Conservation (phyloP, 139 green algal species). For the Chlamydomonas sphaeroides region DNA sequence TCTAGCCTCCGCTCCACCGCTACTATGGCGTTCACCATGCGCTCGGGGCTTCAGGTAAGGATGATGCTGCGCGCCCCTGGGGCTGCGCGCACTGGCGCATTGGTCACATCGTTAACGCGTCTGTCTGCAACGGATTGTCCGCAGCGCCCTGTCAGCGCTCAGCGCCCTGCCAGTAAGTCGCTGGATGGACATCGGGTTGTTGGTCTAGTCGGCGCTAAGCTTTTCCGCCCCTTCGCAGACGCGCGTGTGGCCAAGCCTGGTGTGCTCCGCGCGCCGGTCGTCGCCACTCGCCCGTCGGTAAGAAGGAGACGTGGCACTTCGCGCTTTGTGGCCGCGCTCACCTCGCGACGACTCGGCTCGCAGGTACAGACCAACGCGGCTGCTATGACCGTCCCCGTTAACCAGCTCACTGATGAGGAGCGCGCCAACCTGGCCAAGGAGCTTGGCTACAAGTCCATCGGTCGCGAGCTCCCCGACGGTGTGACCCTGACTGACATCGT, state of each 20-base stretch:
- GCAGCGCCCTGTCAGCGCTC: not conserved
- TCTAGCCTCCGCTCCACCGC: too few relatives aligned
- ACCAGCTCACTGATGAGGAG: constrained; percentile 50
- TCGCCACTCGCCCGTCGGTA: constrained; percentile 30
- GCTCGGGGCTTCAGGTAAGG: too few relatives aligned
- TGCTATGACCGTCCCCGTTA: constrained; percentile 20
- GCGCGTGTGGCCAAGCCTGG: constrained; percentile 29
- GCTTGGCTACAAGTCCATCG: constrained; percentile 87
- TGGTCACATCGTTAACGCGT: constrained; percentile 44
- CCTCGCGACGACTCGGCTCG: too few relatives aligned
- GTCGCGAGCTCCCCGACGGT: constrained; percentile 82
- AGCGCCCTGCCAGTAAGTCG: constrained; percentile 16
- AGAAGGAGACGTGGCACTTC: not conserved
- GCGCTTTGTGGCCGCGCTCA: not conserved
- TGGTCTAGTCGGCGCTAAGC: not conserved
- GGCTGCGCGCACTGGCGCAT: not conserved
- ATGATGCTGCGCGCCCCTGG: too few relatives aligned
- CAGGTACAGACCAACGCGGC: constrained; percentile 29
- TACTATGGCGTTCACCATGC: too few relatives aligned
- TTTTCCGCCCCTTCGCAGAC: not conserved
- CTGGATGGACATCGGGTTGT: too few relatives aligned
- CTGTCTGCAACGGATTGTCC: not conserved
- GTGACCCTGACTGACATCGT: constrained; percentile 89
- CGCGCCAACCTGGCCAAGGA: constrained; percentile 55
- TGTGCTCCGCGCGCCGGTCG: constrained; percentile 9